Conservation (phyloP, 768 basidiomycete species). For the Boletus vermiculosoides region DNA sequence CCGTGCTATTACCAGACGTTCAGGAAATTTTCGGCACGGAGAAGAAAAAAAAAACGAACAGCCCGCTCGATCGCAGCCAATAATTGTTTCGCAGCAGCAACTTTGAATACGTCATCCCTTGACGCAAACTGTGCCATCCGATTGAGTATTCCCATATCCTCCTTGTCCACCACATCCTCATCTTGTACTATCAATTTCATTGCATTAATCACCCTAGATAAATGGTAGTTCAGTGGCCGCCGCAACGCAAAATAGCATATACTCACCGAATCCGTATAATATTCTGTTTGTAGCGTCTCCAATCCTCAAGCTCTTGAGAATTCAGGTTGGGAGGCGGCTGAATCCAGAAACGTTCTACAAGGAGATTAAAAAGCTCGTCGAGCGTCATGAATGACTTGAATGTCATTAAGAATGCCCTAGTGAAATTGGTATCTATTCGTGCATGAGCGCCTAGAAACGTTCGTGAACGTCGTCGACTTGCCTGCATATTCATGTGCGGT, state of each 20-base stretch:
- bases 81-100: conserved; percentile 50
- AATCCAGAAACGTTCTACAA: conserved; percentile 56
- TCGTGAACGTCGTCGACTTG: conserved; percentile 27
- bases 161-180: conserved; percentile 50
- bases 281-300: conserved; percentile 57
- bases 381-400: conserved; percentile 65
- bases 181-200: conserved; percentile 62
- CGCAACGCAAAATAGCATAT: background rate
- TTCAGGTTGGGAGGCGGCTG: conserved; percentile 48
- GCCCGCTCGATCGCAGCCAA: conserved; percentile 47
- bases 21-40: background rate
- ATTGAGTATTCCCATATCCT: conserved; percentile 51
- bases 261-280: conserved; percentile 59
- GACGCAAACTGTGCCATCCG: conserved; percentile 54
- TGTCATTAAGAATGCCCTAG: conserved; percentile 64
- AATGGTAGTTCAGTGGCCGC: background rate
- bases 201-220: conserved; percentile 57
- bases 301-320: conserved; percentile 46
- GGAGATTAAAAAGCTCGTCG: conserved; percentile 51
- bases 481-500: conserved; percentile 63
- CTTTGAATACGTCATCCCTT: conserved; percentile 37
- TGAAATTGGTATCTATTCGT: conserved; percentile 51
- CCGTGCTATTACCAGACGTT: conserved; percentile 21
- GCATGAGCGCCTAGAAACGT: conserved; percentile 1
- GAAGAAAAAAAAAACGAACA: conserved; percentile 36